Percentiles rank a stretch among this genome's conserved stretches.
phyloP scores from a whole-genome alignment of 2,329 filamentous ascomycete species.

The Trichoderma oligosporum region DNA sequence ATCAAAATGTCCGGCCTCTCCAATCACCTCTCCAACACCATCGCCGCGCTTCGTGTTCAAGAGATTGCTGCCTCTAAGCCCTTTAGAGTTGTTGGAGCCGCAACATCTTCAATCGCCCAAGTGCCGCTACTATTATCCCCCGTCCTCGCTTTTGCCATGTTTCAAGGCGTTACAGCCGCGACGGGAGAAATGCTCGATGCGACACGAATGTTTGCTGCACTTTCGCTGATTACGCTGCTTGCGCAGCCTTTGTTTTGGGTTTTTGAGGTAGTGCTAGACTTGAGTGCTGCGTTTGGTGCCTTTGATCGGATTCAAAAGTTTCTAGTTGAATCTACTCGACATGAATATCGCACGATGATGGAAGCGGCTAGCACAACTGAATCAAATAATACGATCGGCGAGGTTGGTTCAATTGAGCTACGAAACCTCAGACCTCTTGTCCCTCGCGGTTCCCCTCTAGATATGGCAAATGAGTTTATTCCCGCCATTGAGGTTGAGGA shows the following conservation, averaged over 20 bases:
- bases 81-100: conserved; percentile 34
- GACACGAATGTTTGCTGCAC: conserved; percentile 39
- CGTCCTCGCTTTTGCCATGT: conserved; percentile 39
- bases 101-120: conserved; percentile 36
- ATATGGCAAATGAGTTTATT: no score
- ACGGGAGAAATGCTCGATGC: conserved; percentile 31
- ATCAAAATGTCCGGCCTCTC: conserved; percentile 41
- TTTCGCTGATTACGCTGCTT: conserved; percentile 41
- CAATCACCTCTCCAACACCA: conserved; percentile 28
- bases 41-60: conserved; percentile 32
- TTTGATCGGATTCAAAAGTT: conserved; percentile 41
- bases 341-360: conserved; percentile 26
- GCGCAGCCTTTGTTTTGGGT: conserved; percentile 38
- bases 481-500: conserved; percentile 20
- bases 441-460: not conserved
- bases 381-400: not conserved
- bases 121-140: conserved; percentile 35
- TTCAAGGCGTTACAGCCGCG: conserved; percentile 29
- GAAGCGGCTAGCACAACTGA: not conserved
- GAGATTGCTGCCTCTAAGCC: conserved; percentile 31
- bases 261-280: conserved; percentile 36
- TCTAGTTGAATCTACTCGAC: conserved; percentile 27
- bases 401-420: not conserved
- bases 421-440: not conserved
- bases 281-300: conserved; percentile 39